Evolutionary conservation across 352 stramenopile genomes (phyloP), one percentile per base, ranked within the genome.

Genomic region (Pythium aristosporum): DNA sequence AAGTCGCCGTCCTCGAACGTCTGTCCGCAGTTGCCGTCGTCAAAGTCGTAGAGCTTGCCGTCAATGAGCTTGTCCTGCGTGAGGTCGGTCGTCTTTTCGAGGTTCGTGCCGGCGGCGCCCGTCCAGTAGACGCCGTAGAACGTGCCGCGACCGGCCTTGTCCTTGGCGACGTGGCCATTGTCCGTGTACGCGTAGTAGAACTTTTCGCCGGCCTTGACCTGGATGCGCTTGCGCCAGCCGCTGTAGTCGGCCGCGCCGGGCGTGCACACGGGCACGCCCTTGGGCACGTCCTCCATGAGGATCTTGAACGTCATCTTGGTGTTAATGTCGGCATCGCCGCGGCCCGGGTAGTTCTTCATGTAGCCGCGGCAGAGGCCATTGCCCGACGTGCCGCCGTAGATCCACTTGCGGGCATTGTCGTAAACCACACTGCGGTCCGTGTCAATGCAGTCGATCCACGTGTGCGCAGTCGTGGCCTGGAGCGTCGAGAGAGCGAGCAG

Each of bases 401-500:
- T 86, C 65, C 82, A 90, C 63, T 79, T 65, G 32, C 69, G 69
- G 36, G 73, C 76, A 32, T 76, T 73, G 57, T 86, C 71, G 64
- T 88, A 90, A 11, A 90, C 81, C 11, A 87, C 66, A 0, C 61
- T 66, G 65, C 71, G 77, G 57, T 82, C 66, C 8, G 67, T 82
- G 56, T 88, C 83, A 43, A 92, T 72, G 58, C 83, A 92, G 65
- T 92, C 83, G 69, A 91, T 84, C 82, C 81, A 90, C 50, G 67
- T 78, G 57, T 88, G 79, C 9, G 75, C 75, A n/a, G 48, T 53
- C 54, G 56, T 52, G 57, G 34, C 18, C 10, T 30, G 39, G 23
- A 41, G 34, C 9, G 39, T 10, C 21, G 53, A 42, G 12, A 68
- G 43, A 21, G 60, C 60, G 10, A 59, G 25, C 48, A 65, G 46